Conservation (phyloP, 352 stramenopile species). For the Pelagophyceae sp. region DNA sequence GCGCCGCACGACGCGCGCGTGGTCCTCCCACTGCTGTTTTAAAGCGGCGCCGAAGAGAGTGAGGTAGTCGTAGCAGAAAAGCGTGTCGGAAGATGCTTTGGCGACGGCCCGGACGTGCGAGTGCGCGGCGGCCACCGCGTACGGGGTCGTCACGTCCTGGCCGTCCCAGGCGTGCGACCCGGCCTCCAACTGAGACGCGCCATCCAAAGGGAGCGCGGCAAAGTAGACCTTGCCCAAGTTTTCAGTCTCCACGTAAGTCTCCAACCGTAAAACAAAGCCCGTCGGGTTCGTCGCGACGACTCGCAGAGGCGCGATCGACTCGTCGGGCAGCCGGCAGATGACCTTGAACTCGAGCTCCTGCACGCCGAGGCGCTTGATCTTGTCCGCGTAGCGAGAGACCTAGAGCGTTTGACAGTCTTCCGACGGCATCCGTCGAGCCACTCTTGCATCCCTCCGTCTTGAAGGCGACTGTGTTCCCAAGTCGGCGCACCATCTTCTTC, state of each 20-base stretch:
- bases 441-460: no score
- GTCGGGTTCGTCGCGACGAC: constrained; percentile 94
- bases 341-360: constrained; percentile 94
- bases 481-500: no score
- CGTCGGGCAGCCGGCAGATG: constrained; percentile 69
- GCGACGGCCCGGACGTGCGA: constrained; percentile 73
- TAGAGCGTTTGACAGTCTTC: constrained; percentile 73
- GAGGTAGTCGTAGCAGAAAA: constrained; percentile 98
- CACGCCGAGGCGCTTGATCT: constrained; percentile 80
- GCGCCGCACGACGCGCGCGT: constrained; percentile 49
- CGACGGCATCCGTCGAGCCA: neutral
- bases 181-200: constrained; percentile 51
- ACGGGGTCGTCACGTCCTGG: constrained; percentile 84
- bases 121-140: constrained; percentile 89
- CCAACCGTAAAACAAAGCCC: constrained; percentile 95
- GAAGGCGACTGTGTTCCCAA: no score
- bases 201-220: neutral
- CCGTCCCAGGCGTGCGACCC: constrained; percentile 84
- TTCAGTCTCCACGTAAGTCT: constrained; percentile 95
- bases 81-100: constrained; percentile 48
- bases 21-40: constrained; percentile 77
- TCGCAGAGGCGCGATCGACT: constrained; percentile 77
- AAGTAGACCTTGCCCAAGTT: constrained; percentile 48
- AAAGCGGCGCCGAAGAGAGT: constrained; percentile 94
- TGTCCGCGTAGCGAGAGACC: constrained; percentile 66